Conservation (phyloP, 306 rosid species). For the Prunus dulcis region DNA sequence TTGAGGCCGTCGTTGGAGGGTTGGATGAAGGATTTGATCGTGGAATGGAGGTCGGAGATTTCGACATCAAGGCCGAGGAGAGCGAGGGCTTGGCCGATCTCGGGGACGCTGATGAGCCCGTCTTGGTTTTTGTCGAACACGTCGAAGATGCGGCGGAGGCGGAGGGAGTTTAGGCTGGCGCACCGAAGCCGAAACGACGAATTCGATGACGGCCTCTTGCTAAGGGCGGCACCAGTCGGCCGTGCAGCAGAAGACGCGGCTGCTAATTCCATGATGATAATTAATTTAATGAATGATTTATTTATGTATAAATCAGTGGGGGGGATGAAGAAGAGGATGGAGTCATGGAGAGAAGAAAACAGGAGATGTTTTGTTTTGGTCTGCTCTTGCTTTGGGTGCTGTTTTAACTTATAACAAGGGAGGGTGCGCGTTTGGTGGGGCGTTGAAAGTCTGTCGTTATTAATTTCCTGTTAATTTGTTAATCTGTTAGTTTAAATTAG, state of each 20-base stretch:
- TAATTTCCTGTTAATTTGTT: no score
- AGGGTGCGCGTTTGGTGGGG: no score
- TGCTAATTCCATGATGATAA: not conserved
- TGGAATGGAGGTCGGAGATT: constrained; percentile 37
- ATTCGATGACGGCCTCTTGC: constrained; percentile 13
- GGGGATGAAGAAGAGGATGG: no score
- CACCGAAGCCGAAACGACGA: constrained; percentile 62
- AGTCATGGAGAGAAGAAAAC: no score
- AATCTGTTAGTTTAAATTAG: no score
- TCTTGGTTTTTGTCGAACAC: constrained; percentile 72
- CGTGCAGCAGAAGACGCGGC: no score
- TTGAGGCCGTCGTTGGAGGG: constrained; percentile 51
- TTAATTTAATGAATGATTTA: no score
- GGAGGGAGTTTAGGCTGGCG: constrained; percentile 53
- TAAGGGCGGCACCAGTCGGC: not conserved
- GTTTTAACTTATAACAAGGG: no score
- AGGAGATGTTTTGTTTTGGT: no score
- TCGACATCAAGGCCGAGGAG: constrained; percentile 59
- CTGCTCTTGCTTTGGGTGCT: no score
- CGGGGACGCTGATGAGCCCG: constrained; percentile 46
- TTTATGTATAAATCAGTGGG: no score
- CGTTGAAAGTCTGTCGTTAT: no score
- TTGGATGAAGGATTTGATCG: constrained; percentile 38
- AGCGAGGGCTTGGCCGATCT: constrained; percentile 51
- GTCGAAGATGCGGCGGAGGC: constrained; percentile 73